phyloP scores from a whole-genome alignment of 352 stramenopile genomes.

The Phytophthora cactorum region DNA sequence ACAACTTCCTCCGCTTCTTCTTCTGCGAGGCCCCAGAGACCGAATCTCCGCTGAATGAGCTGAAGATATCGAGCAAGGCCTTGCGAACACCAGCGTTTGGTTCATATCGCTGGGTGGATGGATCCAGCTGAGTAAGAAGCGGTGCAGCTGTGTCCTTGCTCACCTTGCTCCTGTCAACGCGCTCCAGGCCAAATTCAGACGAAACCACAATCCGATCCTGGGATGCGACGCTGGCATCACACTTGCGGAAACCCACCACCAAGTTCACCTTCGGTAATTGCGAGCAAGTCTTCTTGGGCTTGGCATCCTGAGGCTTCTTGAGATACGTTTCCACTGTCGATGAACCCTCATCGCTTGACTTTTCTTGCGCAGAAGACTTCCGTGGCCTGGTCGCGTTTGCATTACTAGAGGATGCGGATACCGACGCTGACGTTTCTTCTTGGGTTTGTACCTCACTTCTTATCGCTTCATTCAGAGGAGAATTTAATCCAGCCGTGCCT shows the following conservation, averaged over 20 bases:
- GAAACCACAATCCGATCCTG: conserved; percentile 39
- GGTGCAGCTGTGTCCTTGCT: conserved; percentile 17
- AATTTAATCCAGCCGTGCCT: conserved; percentile 2
- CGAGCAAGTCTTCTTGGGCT: conserved; percentile 44
- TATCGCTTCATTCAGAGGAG: conserved; percentile 19
- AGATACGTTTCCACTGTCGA: conserved; percentile 23
- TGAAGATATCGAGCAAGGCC: conserved; percentile 48
- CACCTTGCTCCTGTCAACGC: conserved; percentile 17
- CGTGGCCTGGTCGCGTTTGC: conserved; percentile 5
- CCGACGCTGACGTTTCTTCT: conserved; percentile 20
- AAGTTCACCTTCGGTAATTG: conserved; percentile 54
- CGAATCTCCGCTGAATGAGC: conserved; percentile 37
- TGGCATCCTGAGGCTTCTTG: conserved; percentile 28
- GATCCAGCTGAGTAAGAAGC: conserved; percentile 27
- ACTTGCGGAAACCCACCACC: conserved; percentile 49
- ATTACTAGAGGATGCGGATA: conserved; percentile 6
- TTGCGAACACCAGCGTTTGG: conserved; percentile 34
- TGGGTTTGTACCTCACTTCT: conserved; percentile 30
- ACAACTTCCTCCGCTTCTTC: conserved; percentile 61
- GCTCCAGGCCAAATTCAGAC: conserved; percentile 37
- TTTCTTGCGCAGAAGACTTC: conserved; percentile 15
- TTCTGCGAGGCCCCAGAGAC: conserved; percentile 36
- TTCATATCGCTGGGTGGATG: conserved; percentile 28
- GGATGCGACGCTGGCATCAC: conserved; percentile 27
- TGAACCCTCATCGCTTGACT: conserved; percentile 4